Evolutionary conservation across 257 asterid species (phyloP), one percentile per base, ranked within the genome.

Genomic region (Dorcoceras hygrometricum): DNA sequence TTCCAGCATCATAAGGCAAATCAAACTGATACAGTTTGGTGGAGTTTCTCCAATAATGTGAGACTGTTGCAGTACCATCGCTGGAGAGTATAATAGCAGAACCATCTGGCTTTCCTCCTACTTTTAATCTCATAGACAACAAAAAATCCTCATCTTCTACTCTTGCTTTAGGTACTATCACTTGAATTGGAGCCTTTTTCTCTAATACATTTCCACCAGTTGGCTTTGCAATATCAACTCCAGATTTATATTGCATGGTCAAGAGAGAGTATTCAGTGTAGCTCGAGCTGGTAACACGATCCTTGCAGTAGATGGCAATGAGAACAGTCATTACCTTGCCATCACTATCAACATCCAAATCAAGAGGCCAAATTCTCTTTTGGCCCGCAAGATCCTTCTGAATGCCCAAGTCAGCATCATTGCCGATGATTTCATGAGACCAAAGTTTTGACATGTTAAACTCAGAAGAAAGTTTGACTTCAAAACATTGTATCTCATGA

Each of bases 61-160:
- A 83, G 71, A 89, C 95, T 56, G 98, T 92, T 64, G 98, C 98
- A 76, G 98, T 92, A 68, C 98, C 98, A 82, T 89, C 98, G 56
- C 93, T 95, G 46, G 97, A 87, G 68, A 89, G 90, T 81, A 92
- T 84, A 75, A 82, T 63, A 67, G 84, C 94, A 73, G 98, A 92
- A 60, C 97, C 96, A 70, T 91, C 81, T 75, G 98, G 96, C 72
- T 82, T 89, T 34, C 98, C 98, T 67, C 98, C 98, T 43, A 85
- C 78, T 72, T 81, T 92, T 65, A 89, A 67, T 79, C 88, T 86
- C 95, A 92, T 92, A 26, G 89, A 92, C 76, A 92, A 92, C 73
- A 92, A 81, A 70, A 82, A 79, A 34, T 92, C 96, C 74, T 92
- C 97, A 39, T 80, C 96, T 77, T 92, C 98, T 57, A 86, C 90